These are phyloP conservation scores for Aegilops tauschii DNA, from an alignment of 176 grass and related monocot species.

Conservation along the genomic window DNA sequence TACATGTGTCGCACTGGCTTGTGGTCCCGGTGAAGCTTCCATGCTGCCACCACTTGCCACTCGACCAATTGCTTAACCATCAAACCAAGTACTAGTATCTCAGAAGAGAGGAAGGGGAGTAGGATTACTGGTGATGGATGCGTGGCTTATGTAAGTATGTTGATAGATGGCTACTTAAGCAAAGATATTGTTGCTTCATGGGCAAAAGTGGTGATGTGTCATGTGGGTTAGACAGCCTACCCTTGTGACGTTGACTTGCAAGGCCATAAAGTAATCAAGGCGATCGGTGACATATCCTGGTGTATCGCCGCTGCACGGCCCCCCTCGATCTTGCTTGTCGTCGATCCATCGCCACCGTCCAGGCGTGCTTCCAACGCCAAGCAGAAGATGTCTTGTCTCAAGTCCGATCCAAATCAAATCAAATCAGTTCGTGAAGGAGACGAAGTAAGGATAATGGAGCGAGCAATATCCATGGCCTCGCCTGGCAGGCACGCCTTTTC, in stretches of 20 bases:
- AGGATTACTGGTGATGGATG: too few species aligned
- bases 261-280: neutral
- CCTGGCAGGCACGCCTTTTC: too few species aligned
- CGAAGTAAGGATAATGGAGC: neutral
- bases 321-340: neutral
- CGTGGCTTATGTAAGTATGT: neutral
- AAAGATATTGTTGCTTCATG: neutral
- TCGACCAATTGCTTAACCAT: neutral
- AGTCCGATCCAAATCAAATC: neutral
- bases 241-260: slow-evolving; percentile 26
- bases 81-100: neutral
- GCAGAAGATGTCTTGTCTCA: neutral
- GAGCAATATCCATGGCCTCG: too few species aligned
- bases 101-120: neutral
- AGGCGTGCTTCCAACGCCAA: slow-evolving; percentile 11
- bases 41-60: neutral
- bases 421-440: neutral
- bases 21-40: neutral
- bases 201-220: slow-evolving; percentile 17
- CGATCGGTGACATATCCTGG: neutral
- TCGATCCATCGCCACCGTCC: slow-evolving; percentile 5
- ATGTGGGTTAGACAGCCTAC: slow-evolving; percentile 16
- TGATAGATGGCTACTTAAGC: neutral
- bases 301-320: neutral
- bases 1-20: neutral